Conservation (phyloP, 495 filamentous ascomycete genomes). For the Hyaloscypha finlandica region DNA sequence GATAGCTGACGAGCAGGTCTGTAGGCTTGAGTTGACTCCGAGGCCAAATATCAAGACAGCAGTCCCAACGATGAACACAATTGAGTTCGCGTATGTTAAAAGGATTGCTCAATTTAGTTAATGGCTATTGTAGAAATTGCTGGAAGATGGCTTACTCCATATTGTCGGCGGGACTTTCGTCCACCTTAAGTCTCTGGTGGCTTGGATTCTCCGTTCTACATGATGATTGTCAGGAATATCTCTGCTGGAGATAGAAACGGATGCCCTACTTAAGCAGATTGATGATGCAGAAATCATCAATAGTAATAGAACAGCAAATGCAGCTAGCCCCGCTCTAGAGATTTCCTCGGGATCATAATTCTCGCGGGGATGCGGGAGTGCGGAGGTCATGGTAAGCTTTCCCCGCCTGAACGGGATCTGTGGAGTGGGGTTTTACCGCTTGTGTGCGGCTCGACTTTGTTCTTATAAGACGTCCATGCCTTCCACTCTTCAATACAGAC, state of each 20-base stretch:
- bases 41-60: constrained; percentile 47
- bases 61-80: constrained; percentile 50
- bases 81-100: constrained; percentile 51
- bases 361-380: not conserved
- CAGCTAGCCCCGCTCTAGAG: not conserved
- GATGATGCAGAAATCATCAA: not conserved
- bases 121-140: not conserved
- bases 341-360: not conserved
- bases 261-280: not conserved
- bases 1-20: constrained; percentile 49
- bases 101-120: constrained; percentile 42
- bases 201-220: constrained; percentile 11
- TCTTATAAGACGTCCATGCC: not conserved
- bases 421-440: not conserved
- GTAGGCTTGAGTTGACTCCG: constrained; percentile 42
- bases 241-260: not conserved
- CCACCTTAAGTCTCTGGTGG: not conserved
- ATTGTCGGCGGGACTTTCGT: constrained; percentile 7
- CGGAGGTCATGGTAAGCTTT: not conserved
- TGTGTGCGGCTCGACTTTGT: not conserved
- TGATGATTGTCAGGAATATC: not conserved
- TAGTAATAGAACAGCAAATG: not conserved
- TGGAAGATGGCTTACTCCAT: constrained; percentile 7
- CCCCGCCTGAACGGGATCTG: not conserved
- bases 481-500: not conserved